Evolutionary conservation across 805 yeast species (phyloP), one percentile per base, ranked within the genome.

Genomic region (Blastobotrys chiropterorum): DNA sequence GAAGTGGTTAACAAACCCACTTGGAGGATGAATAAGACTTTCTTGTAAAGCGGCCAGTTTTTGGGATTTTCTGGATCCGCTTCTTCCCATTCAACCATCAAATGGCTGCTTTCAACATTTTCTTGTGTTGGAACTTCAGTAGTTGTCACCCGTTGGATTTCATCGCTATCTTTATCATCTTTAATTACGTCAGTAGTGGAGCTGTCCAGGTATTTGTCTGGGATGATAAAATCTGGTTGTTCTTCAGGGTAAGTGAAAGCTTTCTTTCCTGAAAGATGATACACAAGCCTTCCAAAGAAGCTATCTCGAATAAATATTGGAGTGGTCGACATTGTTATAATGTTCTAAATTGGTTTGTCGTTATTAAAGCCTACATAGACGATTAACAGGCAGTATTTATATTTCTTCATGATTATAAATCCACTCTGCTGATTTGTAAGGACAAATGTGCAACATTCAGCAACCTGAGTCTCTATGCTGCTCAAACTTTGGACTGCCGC

Each of bases 1-100:
- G 78, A 66, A 14, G 70, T 62, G 11, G 81, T 71, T 50, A 78
- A 66, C 19, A 74, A 40, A 59, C 74, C 69, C 30, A 75, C 65
- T 53, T 69, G 66, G 2, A 64, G 11, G 13, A 72, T 63, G 38
- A 77, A 68, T 40, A 74, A 48, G 2, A 62, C 42, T 60, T 77
- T 79, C 47, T 69, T 65, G 44, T 50, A 48, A 1, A 65, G 40
- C 0, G 79, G 70, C 85, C 85, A 81, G 61, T 80, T 80, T 17
- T 64, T 59, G 0, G 86, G 85, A 55, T 75, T 68, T 49, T 75
- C 82, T 0, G 80, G 75, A 58, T 80, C 85, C 46, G 73, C 52
- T 1, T 48, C 50, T 11, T 56, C 49, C 58, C 61, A 62, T 14
- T 46, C 53, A 4, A 60, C 59, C 17, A 46, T 15, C 11, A 20